Evolutionary conservation across 1,284 basidiomycete species (phyloP).

Genomic region (Irpex sp.): DNA sequence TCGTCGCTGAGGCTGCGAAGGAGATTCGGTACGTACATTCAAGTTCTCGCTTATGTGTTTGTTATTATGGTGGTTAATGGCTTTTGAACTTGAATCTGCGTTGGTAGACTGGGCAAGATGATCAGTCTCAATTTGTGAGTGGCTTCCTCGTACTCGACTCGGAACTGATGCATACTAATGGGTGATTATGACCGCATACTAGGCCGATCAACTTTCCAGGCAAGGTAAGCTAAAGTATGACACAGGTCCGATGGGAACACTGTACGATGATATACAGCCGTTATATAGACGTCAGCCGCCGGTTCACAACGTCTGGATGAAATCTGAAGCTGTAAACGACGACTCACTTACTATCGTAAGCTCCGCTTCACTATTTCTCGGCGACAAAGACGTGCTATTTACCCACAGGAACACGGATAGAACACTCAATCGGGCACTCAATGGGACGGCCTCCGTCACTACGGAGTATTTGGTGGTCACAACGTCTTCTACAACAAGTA

Average conservation of each 20-base stretch:
- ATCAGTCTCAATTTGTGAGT: neutral
- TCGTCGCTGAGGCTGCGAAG: constrained; percentile 55
- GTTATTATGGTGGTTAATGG: too few species aligned
- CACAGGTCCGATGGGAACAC: too few species aligned
- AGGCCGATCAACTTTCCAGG: too few species aligned
- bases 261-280: constrained; percentile 37
- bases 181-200: too few species aligned
- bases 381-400: neutral
- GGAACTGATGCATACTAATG: too few species aligned
- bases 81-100: too few species aligned
- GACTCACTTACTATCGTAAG: constrained; percentile 61
- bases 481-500: constrained; percentile 66
- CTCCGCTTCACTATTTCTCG: neutral
- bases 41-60: neutral
- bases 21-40: constrained; percentile 52
- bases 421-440: constrained; percentile 76
- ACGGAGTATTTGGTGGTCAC: constrained; percentile 45
- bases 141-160: neutral
- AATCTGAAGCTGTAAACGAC: constrained; percentile 37
- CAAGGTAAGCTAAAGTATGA: too few species aligned
- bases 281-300: constrained; percentile 53
- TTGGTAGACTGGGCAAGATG: neutral
- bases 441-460: constrained; percentile 71
- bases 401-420: constrained; percentile 28
- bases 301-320: constrained; percentile 34